Evolutionary conservation across 306 rosid genomes (phyloP).

Genomic region (Trifolium repens): DNA sequence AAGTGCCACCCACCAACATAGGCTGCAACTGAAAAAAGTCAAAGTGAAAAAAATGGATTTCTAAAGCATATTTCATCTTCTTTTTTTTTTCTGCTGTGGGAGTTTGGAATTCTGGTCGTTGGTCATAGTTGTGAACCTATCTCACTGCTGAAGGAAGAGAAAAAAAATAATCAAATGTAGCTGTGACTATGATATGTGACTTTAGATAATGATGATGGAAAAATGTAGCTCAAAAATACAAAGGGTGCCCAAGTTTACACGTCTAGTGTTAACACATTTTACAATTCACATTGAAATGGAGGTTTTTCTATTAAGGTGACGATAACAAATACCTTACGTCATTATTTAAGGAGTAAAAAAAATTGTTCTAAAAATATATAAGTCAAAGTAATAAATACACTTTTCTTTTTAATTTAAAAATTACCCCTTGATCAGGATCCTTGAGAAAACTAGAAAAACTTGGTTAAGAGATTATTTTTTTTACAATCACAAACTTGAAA

Average conservation of each 20-base stretch:
- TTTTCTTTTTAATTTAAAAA: too few relatives aligned
- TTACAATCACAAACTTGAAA: too few relatives aligned
- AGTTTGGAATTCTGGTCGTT: slow-evolving; percentile 3
- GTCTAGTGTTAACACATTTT: neutral
- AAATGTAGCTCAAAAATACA: neutral
- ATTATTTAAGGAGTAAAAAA: too few relatives aligned
- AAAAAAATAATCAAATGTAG: neutral
- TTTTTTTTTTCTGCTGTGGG: neutral
- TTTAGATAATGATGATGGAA: neutral
- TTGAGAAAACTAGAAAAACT: too few relatives aligned
- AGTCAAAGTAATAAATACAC: too few relatives aligned
- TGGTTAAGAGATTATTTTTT: too few relatives aligned
- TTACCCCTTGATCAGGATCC: too few relatives aligned
- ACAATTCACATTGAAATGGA: neutral
- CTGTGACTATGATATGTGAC: neutral
- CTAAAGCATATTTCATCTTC: neutral
- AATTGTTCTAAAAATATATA: too few relatives aligned
- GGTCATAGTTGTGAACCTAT: slow-evolving; percentile 37
- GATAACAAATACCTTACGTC: too few relatives aligned
- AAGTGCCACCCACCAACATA: neutral
- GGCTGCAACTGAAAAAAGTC: slow-evolving; percentile 11
- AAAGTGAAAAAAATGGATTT: neutral
- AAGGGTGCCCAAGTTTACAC: neutral
- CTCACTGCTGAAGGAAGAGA: neutral
- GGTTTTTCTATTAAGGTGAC: too few relatives aligned